phyloP scores from a whole-genome alignment of 225 moss, liverwort and hornwort genomes.

The Climacium dendroides region DNA sequence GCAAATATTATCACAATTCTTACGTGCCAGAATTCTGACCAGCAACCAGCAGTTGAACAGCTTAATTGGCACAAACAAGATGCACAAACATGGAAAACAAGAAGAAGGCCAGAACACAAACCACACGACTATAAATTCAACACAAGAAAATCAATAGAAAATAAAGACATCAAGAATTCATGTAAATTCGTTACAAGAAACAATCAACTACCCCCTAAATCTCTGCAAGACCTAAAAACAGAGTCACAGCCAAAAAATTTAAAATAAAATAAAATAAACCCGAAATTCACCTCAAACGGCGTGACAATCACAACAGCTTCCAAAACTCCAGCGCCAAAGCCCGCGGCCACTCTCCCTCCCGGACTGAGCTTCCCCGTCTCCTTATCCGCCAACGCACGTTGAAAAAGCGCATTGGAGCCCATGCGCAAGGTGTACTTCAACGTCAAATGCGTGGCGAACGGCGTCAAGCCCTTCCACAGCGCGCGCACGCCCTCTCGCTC shows the following conservation, averaged over 20 bases:
- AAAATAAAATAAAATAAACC: no score
- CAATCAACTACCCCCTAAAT: not conserved
- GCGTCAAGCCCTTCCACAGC: constrained; percentile 91
- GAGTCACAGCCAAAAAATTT: not conserved
- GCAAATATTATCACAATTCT: not conserved
- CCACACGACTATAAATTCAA: not conserved
- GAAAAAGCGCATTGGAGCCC: constrained; percentile 84
- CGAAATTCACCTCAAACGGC: constrained; percentile 69
- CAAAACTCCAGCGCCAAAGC: constrained; percentile 86
- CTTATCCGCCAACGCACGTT: constrained; percentile 53
- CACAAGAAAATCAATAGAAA: not conserved
- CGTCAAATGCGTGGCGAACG: constrained; percentile 86
- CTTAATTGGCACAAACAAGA: not conserved
- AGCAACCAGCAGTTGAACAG: not conserved
- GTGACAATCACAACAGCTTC: constrained; percentile 81
- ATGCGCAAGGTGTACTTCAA: constrained; percentile 90
- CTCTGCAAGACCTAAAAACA: not conserved
- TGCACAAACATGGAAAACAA: not conserved
- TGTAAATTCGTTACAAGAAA: not conserved
- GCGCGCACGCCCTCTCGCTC: constrained; percentile 72
- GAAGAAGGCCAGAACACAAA: not conserved
- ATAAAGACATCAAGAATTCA: not conserved
- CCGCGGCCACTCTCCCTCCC: constrained; percentile 41
- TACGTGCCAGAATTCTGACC: not conserved
- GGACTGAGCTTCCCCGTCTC: constrained; percentile 49